Percentiles rank a stretch among this genome's conserved stretches.
These are phyloP conservation scores for Fusarium concolor DNA, from an alignment of 2,329 filamentous ascomycete genomes.

Conservation along the genomic window DNA sequence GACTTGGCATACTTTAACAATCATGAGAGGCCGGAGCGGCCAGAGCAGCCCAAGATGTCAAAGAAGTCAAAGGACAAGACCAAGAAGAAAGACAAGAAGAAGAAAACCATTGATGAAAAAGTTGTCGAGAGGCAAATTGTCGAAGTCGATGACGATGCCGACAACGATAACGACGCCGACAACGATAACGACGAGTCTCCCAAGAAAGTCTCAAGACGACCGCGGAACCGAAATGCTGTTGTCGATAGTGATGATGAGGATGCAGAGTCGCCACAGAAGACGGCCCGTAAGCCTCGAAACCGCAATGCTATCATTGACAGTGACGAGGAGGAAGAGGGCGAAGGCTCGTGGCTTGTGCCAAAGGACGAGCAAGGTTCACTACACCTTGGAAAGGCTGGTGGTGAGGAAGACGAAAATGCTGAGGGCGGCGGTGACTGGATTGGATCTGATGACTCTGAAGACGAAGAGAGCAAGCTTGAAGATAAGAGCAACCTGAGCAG, in stretches of 20 bases:
- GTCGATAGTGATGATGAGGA: constrained; percentile 39
- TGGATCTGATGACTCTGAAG: constrained; percentile 74
- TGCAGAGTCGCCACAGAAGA: constrained; percentile 27
- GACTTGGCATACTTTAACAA: constrained; percentile 75
- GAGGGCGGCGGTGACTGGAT: constrained; percentile 88
- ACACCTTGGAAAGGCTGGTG: constrained; percentile 81
- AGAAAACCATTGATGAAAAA: constrained; percentile 29
- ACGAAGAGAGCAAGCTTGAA: constrained; percentile 65
- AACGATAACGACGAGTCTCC: constrained; percentile 40
- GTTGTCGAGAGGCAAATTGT: constrained; percentile 30
- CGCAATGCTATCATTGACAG: constrained; percentile 73
- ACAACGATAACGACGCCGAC: constrained; percentile 42
- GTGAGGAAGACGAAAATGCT: constrained; percentile 86
- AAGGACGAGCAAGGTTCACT: constrained; percentile 71
- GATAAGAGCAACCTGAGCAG: constrained; percentile 65
- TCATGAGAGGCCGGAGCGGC: constrained; percentile 57
- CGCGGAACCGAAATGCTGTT: constrained; percentile 30
- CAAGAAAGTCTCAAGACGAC: constrained; percentile 20
- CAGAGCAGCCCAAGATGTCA: constrained; percentile 51
- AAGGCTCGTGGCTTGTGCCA: constrained; percentile 83
- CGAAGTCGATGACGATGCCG: constrained; percentile 32
- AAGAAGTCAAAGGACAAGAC: constrained; percentile 34
- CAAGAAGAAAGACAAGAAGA: constrained; percentile 34
- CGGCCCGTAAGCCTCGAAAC: constrained; percentile 57
- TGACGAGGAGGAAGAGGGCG: constrained; percentile 72